Evolutionary conservation across 2,329 filamentous ascomycete species (phyloP).

Genomic region (Arachnopeziza araneosa): DNA sequence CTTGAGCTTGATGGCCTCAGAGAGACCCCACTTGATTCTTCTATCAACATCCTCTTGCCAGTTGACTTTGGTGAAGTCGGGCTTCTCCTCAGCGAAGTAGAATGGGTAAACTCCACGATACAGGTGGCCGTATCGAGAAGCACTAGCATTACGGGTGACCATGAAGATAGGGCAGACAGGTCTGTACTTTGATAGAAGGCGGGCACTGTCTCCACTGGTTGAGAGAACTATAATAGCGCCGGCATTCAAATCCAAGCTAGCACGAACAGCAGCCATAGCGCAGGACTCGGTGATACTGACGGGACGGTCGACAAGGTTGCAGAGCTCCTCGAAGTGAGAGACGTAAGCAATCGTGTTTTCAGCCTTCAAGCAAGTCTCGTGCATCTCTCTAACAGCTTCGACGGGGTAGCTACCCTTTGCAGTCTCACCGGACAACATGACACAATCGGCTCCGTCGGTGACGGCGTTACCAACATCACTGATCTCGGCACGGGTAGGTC

Average conservation of each 20-base stretch:
- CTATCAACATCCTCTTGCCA: constrained; percentile 99
- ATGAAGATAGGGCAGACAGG: constrained; percentile 99
- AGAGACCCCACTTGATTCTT: constrained; percentile 95
- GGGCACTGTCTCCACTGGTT: constrained; percentile 90
- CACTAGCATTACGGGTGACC: constrained; percentile 82
- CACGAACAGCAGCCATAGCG: constrained; percentile 93
- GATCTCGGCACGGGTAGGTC: constrained; percentile 95
- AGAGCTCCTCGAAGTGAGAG: constrained; percentile 92
- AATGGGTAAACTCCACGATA: constrained; percentile 99
- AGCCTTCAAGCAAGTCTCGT: constrained; percentile 92
- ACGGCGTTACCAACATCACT: constrained; percentile 98
- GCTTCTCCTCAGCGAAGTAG: constrained; percentile 87
- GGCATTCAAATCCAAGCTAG: constrained; percentile 92
- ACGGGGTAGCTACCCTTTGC: constrained; percentile 94
- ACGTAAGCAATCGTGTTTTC: constrained; percentile 98
- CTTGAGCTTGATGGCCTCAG: constrained; percentile 76
- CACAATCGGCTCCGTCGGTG: constrained; percentile 95
- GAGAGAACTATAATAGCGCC: constrained; percentile 94
- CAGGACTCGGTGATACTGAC: constrained; percentile 88
- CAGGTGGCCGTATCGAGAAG: constrained; percentile 86
- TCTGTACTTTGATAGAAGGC: constrained; percentile 95
- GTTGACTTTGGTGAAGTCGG: constrained; percentile 85
- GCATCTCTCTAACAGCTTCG: constrained; percentile 95
- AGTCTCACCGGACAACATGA: constrained; percentile 99
- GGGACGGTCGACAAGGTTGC: constrained; percentile 74